Evolutionary conservation across 139 green algal genomes (phyloP).

Genomic region (Chlorella sp.): DNA sequence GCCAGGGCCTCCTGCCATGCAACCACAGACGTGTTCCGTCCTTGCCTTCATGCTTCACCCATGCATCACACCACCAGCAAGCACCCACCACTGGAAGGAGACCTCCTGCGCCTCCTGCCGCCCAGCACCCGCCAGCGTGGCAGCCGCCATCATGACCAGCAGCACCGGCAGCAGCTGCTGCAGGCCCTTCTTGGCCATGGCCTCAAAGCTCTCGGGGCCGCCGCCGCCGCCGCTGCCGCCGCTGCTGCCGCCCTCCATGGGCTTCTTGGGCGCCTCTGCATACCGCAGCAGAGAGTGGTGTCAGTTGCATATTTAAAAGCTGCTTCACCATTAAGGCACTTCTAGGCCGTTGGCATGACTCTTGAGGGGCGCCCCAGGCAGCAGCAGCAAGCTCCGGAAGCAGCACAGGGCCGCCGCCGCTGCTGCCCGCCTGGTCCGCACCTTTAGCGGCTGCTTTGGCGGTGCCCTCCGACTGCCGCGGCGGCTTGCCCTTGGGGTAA

Average conservation of each 20-base stretch:
- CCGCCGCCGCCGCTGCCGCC: slow-evolving; percentile 1
- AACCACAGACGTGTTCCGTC: too few relatives aligned
- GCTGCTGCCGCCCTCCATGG: slow-evolving; percentile 16
- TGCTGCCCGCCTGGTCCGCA: background rate
- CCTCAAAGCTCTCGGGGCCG: slow-evolving; percentile 4
- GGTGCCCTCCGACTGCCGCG: background rate
- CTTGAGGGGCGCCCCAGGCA: too few relatives aligned
- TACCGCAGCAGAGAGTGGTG: too few relatives aligned
- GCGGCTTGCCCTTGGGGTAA: slow-evolving; percentile 63
- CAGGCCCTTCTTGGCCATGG: slow-evolving; percentile 14
- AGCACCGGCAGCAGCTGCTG: slow-evolving; percentile 43
- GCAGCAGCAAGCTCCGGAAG: background rate
- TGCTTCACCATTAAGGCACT: background rate
- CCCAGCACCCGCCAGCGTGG: slow-evolving; percentile 36
- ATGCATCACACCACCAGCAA: too few relatives aligned
- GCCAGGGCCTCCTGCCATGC: too few relatives aligned
- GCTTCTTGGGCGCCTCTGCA: slow-evolving; percentile 32
- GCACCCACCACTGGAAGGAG: slow-evolving; percentile 73
- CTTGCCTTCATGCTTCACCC: too few relatives aligned
- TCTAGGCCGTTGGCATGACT: background rate
- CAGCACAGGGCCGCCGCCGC: background rate
- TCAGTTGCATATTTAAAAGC: too few relatives aligned
- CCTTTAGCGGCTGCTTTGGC: slow-evolving; percentile 39
- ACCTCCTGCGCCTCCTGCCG: slow-evolving; percentile 80
- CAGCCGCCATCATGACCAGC: slow-evolving; percentile 31